Base-by-base conservation (phyloP, 768 basidiomycete genomes). In the Tulasnella sp. region DNA sequence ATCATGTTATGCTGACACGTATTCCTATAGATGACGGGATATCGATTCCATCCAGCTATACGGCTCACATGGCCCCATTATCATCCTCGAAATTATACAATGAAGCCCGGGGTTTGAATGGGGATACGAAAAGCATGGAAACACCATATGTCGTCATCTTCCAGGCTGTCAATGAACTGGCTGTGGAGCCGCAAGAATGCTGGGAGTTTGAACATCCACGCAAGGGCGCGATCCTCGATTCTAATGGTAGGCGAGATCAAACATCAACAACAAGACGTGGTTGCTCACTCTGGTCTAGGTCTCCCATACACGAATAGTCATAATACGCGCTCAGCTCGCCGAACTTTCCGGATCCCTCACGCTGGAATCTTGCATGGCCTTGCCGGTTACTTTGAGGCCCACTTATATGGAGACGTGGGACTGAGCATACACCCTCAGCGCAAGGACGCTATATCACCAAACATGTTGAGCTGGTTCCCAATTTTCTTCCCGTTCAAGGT, bases 391-490 rank as follows among this genome's bases (percentile, higher is more conserved):
- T 99, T 99, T 65, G 95, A 98, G 72, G 90, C 95, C 0, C 81
- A 88, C 9, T 74, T 99, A 3, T 99, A 99, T 67, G 82, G 80
- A n/a, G 84, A 85, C 62, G 77, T 98, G 21, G 90, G 92, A 0
- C 74, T 97, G 24, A 96, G 90, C 67, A 97, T 96, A 43, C 95
- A 98, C 68, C 96, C 96, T 0, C 80, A 88, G 54, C 82, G 85
- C 50, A 90, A 87, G 68, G 86, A 90, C 26, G 77, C 81, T 48
- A 77, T 94, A 56, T 93, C 91, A 7, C 93, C 89, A 66, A 86
- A 98, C 65, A 99, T 99, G 96, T 76, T 98, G 66, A 97, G 94
- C 68, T 99, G 96, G 96, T 99, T 99, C 74, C 96, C 96, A 0
- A 72, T 97, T 19, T 96, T 91, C 73, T 95, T 99, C 72, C 96